A percentile compares a stretch with the other conserved stretches of the same genome.
phyloP scores from a whole-genome alignment of 192 early-diverging fungal species.

The Chytriomyces sp. region DNA sequence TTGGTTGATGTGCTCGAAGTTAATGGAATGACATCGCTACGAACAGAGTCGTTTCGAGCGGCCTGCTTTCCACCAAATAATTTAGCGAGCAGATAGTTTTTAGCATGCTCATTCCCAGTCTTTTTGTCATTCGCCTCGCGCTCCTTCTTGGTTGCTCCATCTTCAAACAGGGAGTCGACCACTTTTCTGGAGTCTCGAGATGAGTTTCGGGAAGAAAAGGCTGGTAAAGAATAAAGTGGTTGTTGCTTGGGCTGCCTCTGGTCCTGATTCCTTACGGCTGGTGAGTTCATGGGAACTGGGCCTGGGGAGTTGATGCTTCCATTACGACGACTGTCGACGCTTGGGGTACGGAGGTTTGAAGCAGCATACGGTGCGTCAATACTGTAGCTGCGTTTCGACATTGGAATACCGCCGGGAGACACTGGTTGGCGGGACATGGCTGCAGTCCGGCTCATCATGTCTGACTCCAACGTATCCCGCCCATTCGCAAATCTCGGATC shows the following conservation, averaged over 20 bases:
- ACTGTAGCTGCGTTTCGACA: not conserved
- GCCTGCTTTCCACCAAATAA: not conserved
- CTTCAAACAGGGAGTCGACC: conserved; percentile 6
- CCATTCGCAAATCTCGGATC: conserved; percentile 13
- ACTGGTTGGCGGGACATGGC: not conserved
- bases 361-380: not conserved
- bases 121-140: not conserved
- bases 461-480: not conserved
- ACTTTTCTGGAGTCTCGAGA: conserved; percentile 1
- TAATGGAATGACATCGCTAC: not conserved
- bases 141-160: not conserved
- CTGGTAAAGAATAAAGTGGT: not conserved
- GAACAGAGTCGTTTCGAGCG: not conserved
- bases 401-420: not conserved
- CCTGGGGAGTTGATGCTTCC: not conserved
- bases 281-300: not conserved
- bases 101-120: conserved; percentile 5
- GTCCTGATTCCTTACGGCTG: not conserved
- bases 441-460: not conserved
- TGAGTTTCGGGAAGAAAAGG: not conserved
- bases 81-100: not conserved
- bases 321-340: not conserved
- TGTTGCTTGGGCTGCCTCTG: not conserved
- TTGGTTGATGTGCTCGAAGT: not conserved
- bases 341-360: not conserved